Evolutionary conservation across 2,329 filamentous ascomycete genomes (phyloP), one percentile per base, ranked within the genome.

Genomic region (Hymenotorrendiella dingleyae): DNA sequence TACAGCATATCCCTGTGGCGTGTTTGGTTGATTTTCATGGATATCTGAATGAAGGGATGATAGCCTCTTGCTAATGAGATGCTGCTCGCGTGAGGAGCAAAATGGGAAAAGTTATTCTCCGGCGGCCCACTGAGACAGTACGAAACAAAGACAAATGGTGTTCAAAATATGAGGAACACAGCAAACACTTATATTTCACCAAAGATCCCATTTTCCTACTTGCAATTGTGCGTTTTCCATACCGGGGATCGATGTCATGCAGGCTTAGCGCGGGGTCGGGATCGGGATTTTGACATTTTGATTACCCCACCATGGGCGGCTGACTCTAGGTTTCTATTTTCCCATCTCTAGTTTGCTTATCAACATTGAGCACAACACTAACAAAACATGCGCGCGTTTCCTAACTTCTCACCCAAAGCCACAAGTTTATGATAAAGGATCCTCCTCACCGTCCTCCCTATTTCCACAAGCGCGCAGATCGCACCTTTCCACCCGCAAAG

Each of bases 21-120:
- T 54, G 58, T 21, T 50, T 45, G 54, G 53, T 58, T 58, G 54
- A 53, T 43, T n/a, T 57, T 58, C 48, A 54, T 50, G 55, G 55
- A 60, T 58, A 57, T 49, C 50, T 29, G 27, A 8, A 48, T 42
- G 40, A 48, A 23, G 33, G 24, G 37, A 35, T 27, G 39, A 42
- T 35, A 16, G 39, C 14, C 14, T 39, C 26, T 26, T 33, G 23
- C 29, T 42, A 42, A 35, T 29, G 34, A 28, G 43, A 12, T 27
- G 11, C 27, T 28, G 23, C 37, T 32, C 20, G 17, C 30, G n/a
- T n/a, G n/a, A n/a, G 27, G 20, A 28, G 37, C 37, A 24, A n/a
- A n/a, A 20, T 34, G 30, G 30, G 30, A 34, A 34, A 20, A 34
- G n/a, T 19, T 27, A 28, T 10, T 40, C 19, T 14, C 23, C 14